Evolutionary conservation across 2,329 filamentous ascomycete genomes (phyloP), one percentile per base, ranked within the genome.

Genomic region (Lachnellula cervina): DNA sequence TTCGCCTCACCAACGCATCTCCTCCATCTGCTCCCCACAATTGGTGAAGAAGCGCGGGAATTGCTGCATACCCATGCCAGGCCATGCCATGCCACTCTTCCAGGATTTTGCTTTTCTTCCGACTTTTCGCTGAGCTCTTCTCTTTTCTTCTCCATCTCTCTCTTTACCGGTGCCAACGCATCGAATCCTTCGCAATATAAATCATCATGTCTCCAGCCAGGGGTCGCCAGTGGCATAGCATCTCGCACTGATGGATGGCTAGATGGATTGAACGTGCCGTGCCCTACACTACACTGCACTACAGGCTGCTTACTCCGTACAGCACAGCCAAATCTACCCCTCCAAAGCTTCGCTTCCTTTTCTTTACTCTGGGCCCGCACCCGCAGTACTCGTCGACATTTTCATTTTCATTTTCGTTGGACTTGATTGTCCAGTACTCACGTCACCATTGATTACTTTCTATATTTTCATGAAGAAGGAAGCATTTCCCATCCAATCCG

Each of bases 151-250:
- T 16, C 17, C 21, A 19, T 21, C 45, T 17, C 49, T n/a, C 16
- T 35, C 43, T 44, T 49, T 32, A 32, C n/a, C 44, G 32, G 3
- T 56, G 54, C 42, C 57, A 60, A 53, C 58, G 58, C 58, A 60
- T 60, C 52, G 50, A 38, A 53, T 54, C 58, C 49, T 54, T 52
- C 50, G 42, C 48, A 55, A 55, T 52, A 44, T 44, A 44, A 17
- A 58, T 49, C 49, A 46, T 13, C 28, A 51, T 55, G 43, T 50
- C 38, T 23, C 25, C 43, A 21, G 35, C 40, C 51, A 53, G 46
- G 48, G 48, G 38, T 47, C 11, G 42, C 42, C 19, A 19, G 42
- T 19, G 42, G 19, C 42, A 19, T 21, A 44, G 16, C 42, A 17
- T 13, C n/a, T 44, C 42, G 8, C 42, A 17, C n/a, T 40, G 25